Evolutionary conservation across 345 rosid species (phyloP).

Genomic region (Ceriops zippeliana): DNA sequence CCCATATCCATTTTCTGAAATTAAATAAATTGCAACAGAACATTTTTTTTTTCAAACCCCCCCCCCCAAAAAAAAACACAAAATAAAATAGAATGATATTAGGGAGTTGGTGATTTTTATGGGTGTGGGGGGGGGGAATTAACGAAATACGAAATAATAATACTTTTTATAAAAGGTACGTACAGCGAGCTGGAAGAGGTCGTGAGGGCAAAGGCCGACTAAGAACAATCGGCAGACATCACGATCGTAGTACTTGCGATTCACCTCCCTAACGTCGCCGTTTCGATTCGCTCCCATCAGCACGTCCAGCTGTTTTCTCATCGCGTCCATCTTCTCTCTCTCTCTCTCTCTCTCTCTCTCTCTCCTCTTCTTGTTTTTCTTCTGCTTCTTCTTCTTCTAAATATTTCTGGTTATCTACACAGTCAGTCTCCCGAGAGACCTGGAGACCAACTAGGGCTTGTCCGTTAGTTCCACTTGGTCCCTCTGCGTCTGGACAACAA

Average conservation of each 20-base stretch:
- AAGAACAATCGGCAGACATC: slow-evolving; percentile 96
- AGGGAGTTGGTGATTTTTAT: background rate
- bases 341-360: background rate
- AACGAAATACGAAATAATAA: too few species aligned
- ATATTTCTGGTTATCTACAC: too few species aligned
- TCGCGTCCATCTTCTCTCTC: slow-evolving; percentile 72
- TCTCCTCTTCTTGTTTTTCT: too few species aligned
- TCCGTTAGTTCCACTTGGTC: too few species aligned
- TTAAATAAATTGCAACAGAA: background rate
- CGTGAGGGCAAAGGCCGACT: slow-evolving; percentile 98
- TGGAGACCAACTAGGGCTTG: too few species aligned
- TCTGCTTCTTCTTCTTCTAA: too few species aligned
- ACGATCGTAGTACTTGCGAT: slow-evolving; percentile 97
- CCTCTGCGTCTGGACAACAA: too few species aligned
- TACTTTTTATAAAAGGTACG: background rate
- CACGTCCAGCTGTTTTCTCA: slow-evolving; percentile 98
- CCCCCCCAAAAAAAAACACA: background rate
- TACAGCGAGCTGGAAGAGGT: slow-evolving; percentile 91
- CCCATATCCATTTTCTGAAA: slow-evolving; percentile 99
- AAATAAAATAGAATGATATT: too few species aligned
- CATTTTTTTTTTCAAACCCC: background rate
- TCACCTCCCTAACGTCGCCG: slow-evolving; percentile 95
- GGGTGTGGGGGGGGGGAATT: too few species aligned
- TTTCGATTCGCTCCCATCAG: slow-evolving; percentile 98
- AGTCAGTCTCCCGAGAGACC: too few species aligned